Evolutionary conservation across 2,329 filamentous ascomycete species (phyloP).

Genomic region (Ophiostoma angusticollis): DNA sequence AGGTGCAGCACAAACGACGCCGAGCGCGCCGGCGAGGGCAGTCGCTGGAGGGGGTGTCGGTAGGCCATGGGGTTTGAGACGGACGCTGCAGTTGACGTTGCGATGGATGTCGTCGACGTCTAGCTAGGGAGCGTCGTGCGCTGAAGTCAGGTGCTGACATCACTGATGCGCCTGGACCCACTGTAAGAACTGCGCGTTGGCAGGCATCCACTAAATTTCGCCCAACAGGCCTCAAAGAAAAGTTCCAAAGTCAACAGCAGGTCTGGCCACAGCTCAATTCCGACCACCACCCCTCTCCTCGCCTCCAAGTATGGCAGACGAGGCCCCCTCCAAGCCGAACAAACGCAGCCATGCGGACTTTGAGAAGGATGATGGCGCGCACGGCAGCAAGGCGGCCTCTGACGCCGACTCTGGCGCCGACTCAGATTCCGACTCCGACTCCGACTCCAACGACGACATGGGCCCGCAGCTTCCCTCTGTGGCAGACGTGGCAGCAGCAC

Average conservation of each 20-base stretch:
- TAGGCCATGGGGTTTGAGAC: constrained; percentile 23
- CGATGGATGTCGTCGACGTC: no score
- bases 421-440: constrained; percentile 11
- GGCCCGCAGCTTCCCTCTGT: constrained; percentile 78
- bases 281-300: neutral
- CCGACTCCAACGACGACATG: constrained; percentile 70
- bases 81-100: no score
- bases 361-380: constrained; percentile 30
- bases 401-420: constrained; percentile 1
- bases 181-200: no score
- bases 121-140: no score
- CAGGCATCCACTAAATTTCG: no score
- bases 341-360: constrained; percentile 47
- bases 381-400: constrained; percentile 3
- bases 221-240: no score
- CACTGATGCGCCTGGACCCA: no score
- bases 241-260: no score
- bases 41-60: constrained; percentile 50
- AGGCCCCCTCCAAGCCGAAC: constrained; percentile 22
- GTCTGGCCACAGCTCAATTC: neutral
- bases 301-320: constrained; percentile 9
- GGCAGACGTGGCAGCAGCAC: constrained; percentile 55
- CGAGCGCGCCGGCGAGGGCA: constrained; percentile 51
- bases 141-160: no score
- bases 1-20: constrained; percentile 51